These are phyloP conservation scores for Tylopilus vinaceipallidus DNA, from an alignment of 768 basidiomycete genomes.

Conservation along the genomic window DNA sequence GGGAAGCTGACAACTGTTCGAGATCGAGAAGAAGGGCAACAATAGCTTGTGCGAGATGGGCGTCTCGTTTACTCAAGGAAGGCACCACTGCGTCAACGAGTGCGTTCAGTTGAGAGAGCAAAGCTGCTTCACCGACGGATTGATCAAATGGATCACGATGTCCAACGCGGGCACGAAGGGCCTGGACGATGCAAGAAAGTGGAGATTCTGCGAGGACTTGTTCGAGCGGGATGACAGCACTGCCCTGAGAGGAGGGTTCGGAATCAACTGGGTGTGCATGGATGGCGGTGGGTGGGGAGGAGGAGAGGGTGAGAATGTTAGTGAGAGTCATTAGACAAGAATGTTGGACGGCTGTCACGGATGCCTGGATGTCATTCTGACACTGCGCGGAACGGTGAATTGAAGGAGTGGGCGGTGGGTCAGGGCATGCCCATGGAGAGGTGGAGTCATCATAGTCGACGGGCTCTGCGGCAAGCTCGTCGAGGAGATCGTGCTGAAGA, in stretches of 20 bases:
- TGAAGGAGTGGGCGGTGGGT: not conserved
- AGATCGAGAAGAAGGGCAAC: slow-evolving; percentile 69
- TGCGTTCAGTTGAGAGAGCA: slow-evolving; percentile 57
- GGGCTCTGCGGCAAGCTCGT: slow-evolving; percentile 22
- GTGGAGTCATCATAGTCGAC: slow-evolving; percentile 20
- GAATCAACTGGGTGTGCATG: slow-evolving; percentile 38
- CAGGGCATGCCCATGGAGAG: slow-evolving; percentile 8
- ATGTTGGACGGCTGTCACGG: slow-evolving; percentile 69
- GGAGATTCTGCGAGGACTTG: slow-evolving; percentile 17
- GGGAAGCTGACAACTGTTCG: slow-evolving; percentile 49
- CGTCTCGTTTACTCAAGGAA: slow-evolving; percentile 49
- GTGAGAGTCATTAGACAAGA: slow-evolving; percentile 75
- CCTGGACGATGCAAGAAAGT: slow-evolving; percentile 19
- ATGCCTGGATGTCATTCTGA: slow-evolving; percentile 64
- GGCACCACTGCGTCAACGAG: slow-evolving; percentile 50
- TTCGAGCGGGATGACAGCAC: slow-evolving; percentile 5
- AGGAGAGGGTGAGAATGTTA: slow-evolving; percentile 57
- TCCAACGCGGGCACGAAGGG: slow-evolving; percentile 15
- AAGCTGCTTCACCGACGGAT: slow-evolving; percentile 44
- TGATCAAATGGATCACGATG: slow-evolving; percentile 19
- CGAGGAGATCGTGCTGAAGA: slow-evolving; percentile 12
- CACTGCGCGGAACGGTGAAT: slow-evolving; percentile 9
- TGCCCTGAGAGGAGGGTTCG: slow-evolving; percentile 53
- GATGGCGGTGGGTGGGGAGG: too few species aligned
- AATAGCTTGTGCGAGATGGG: slow-evolving; percentile 63